phyloP scores from a whole-genome alignment of 1,139 yeast species.

The Sugiyamaella pinicola region DNA sequence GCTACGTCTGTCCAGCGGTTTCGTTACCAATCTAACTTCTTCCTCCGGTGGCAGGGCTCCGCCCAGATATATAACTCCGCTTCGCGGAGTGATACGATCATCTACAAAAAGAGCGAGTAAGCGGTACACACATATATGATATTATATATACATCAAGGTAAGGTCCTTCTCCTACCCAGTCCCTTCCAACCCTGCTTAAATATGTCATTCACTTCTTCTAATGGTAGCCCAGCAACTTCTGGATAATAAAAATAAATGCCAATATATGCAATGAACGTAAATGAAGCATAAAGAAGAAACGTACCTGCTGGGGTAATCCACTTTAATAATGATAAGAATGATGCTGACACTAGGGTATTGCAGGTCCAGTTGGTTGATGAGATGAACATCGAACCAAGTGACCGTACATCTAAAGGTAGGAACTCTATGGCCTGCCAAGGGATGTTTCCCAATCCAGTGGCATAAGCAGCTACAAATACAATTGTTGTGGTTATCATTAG shows the following conservation, averaged over 20 bases:
- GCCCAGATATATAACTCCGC: conserved; percentile 4
- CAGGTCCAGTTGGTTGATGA: conserved; percentile 51
- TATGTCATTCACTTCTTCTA: conserved; percentile 49
- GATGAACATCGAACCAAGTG: conserved; percentile 50
- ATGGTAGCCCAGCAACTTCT: conserved; percentile 51
- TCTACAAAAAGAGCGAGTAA: too few relatives aligned
- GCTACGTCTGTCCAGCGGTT: too few relatives aligned
- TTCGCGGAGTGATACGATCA: too few relatives aligned
- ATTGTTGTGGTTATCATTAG: conserved; percentile 42
- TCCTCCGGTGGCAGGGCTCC: conserved; percentile 1
- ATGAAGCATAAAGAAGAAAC: conserved; percentile 45
- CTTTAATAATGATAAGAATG: conserved; percentile 46
- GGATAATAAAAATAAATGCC: conserved; percentile 50
- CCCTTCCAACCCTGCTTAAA: conserved; percentile 33
- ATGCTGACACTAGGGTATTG: conserved; percentile 46
- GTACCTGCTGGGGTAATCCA: conserved; percentile 42
- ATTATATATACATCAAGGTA: background rate
- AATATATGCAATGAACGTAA: conserved; percentile 47
- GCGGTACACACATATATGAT: too few relatives aligned
- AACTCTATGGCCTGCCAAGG: conserved; percentile 55
- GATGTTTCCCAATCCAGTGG: conserved; percentile 51
- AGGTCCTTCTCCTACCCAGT: conserved; percentile 11
- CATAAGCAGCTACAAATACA: conserved; percentile 50
- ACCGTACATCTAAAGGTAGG: conserved; percentile 48
- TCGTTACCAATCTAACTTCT: background rate